Percentiles rank a stretch among this genome's conserved stretches.
Conservation (phyloP, 176 grass and related monocot species). For the Poa annua region DNA sequence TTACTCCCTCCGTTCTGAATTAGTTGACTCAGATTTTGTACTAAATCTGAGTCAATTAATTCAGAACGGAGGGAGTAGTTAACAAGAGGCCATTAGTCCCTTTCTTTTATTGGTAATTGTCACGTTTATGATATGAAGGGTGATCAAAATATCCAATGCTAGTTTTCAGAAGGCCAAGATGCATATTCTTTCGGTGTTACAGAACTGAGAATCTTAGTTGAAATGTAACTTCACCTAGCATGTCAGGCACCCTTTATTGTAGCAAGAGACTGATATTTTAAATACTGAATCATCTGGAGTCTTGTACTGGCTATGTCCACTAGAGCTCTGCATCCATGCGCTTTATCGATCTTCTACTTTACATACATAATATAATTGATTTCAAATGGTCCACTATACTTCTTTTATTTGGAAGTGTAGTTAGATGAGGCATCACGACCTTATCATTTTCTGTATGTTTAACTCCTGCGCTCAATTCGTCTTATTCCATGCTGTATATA, state of each 20-base stretch:
- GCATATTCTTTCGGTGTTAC: conserved; percentile 30
- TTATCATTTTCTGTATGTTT: conserved; percentile 21
- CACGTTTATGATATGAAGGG: neutral
- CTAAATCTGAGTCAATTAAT: no score
- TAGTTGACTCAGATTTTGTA: no score
- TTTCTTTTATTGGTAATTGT: neutral
- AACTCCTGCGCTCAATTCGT: neutral
- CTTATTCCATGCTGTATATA: conserved; percentile 23
- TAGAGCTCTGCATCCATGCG: neutral
- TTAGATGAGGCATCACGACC: neutral
- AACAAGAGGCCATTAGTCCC: neutral
- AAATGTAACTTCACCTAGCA: conserved; percentile 13
- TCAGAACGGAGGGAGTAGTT: no score
- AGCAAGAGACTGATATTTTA: neutral
- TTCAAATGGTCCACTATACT: neutral
- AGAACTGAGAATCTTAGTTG: conserved; percentile 7
- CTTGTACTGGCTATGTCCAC: neutral
- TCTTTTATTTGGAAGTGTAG: conserved; percentile 15
- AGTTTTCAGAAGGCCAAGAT: neutral
- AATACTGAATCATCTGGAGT: neutral
- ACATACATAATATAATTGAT: conserved; percentile 29
- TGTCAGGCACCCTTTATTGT: conserved; percentile 13
- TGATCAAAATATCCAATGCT: conserved; percentile 12
- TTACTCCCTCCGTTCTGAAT: no score
- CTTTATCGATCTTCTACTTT: conserved; percentile 22